These are phyloP conservation scores for Taphrina flavorubra DNA, from an alignment of 1,139 yeast genomes.

Conservation along the genomic window DNA sequence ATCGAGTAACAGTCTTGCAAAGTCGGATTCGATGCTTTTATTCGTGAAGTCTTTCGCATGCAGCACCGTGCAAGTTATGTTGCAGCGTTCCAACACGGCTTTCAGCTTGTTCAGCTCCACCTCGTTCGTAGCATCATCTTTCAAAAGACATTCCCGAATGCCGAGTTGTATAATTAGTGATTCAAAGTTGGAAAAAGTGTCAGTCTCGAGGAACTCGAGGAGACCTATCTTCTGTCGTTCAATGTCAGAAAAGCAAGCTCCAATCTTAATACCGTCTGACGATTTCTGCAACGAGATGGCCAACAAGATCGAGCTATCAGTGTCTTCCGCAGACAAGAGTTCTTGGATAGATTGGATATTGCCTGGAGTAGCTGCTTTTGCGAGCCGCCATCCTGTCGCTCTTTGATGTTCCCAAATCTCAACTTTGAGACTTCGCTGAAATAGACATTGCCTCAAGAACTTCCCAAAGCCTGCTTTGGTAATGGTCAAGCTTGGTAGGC, in stretches of 20 bases:
- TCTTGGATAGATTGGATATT: slow-evolving; percentile 83
- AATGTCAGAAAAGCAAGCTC: slow-evolving; percentile 81
- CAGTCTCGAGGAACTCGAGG: slow-evolving; percentile 84
- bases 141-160: slow-evolving; percentile 73
- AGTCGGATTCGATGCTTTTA: slow-evolving; percentile 74
- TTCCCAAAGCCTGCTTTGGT: slow-evolving; percentile 74
- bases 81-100: slow-evolving; percentile 72
- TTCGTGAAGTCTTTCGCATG: slow-evolving; percentile 63
- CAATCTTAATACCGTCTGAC: slow-evolving; percentile 61
- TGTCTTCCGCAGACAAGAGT: slow-evolving; percentile 61
- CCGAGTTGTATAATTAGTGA: slow-evolving; percentile 85
- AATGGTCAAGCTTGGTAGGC: slow-evolving; percentile 72
- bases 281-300: slow-evolving; percentile 63
- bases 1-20: slow-evolving; percentile 64
- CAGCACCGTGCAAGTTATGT: slow-evolving; percentile 68
- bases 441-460: slow-evolving; percentile 68
- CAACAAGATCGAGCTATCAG: slow-evolving; percentile 71
- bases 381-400: slow-evolving; percentile 60
- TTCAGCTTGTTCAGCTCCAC: slow-evolving; percentile 55
- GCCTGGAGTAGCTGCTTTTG: slow-evolving; percentile 83
- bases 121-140: slow-evolving; percentile 55
- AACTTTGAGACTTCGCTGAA: slow-evolving; percentile 74
- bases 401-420: slow-evolving; percentile 67
- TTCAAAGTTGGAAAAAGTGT: slow-evolving; percentile 82
- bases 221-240: slow-evolving; percentile 69